Base-by-base conservation (phyloP, 805 yeast species). In the Wickerhamiella slavikovae region DNA sequence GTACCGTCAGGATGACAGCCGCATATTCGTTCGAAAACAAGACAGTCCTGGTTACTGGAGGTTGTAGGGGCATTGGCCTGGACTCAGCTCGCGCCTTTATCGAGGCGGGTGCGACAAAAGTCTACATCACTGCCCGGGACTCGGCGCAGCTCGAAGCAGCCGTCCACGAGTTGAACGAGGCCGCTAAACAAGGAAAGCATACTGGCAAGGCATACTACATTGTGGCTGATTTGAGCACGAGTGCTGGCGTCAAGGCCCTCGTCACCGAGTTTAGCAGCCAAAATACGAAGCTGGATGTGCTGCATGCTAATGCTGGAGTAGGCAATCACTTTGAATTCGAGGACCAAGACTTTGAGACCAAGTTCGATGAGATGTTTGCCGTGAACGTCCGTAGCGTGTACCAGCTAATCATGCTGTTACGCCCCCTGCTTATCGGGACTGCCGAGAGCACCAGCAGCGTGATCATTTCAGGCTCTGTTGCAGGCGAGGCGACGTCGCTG, bases 281-380 rank as follows among this genome's bases (percentile, higher is more conserved):
- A 14, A 62, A 64, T 16, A 15, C 43, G 9, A 55, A 59, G 41
- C 58, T 73, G 22, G 68, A 74, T 47, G 69, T 74, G 35, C 57
- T 74, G 37, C 58, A 71, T 40, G 78, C 82, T 28, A 75, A 74
- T 42, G 83, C 85, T 4, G 85, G 85, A 18, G 80, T 82, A 6
- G 52, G 73, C 11, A 75, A 83, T 83, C 83, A 82, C 14, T 71
- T 67, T 1, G 65, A 65, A 8, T 48, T 75, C 28, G 68, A 58
- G 22, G 51, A 53, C 8, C 82, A 71, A 40, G 67, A 75, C 43
- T 68, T 77, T 3, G 67, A 66, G 17, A 35, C 51, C 3, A 79
- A 76, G 2, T 47, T 74, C 38, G 65, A 61, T 38, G 72, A 72
- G 47, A 73, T 75, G 5, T 45, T 72, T 44, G 62, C 60, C 28